Conservation (phyloP, 768 basidiomycete genomes). For the Naganishia randhawae region DNA sequence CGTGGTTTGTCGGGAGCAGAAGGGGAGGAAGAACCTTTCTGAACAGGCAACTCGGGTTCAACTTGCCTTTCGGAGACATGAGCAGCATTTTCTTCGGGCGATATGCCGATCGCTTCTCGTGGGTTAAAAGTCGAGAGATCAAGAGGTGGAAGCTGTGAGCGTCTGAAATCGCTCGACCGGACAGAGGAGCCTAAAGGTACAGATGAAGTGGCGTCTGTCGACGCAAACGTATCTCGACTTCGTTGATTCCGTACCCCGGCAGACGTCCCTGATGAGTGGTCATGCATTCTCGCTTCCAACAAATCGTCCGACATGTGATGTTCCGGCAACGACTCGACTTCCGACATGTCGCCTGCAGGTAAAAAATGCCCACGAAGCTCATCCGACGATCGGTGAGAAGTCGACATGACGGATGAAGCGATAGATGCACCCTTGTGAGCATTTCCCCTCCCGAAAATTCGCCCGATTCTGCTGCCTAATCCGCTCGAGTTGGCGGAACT, state of each 20-base stretch:
- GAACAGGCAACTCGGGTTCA: neutral
- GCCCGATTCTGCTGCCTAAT: constrained; percentile 39
- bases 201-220: neutral
- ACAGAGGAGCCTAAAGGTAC: neutral
- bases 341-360: constrained; percentile 1
- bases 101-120: constrained; percentile 15
- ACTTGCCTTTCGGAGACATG: neutral
- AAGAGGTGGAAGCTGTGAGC: constrained; percentile 16
- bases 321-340: constrained; percentile 14
- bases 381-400: constrained; percentile 10
- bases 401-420: constrained; percentile 10
- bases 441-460: constrained; percentile 38
- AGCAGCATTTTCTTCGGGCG: neutral
- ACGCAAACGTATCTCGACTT: constrained; percentile 18
- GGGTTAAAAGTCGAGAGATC: constrained; percentile 12
- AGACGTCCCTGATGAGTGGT: neutral
- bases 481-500: constrained; percentile 30
- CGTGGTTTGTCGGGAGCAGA: neutral
- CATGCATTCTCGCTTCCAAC: neutral
- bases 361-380: constrained; percentile 14
- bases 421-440: constrained; percentile 33
- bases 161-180: neutral
- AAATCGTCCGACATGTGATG: constrained; percentile 14
- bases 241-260: neutral
- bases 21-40: constrained; percentile 4